Evolutionary conservation across 192 early-diverging fungal genomes (phyloP).

Genomic region (Glomus cerebriforme): DNA sequence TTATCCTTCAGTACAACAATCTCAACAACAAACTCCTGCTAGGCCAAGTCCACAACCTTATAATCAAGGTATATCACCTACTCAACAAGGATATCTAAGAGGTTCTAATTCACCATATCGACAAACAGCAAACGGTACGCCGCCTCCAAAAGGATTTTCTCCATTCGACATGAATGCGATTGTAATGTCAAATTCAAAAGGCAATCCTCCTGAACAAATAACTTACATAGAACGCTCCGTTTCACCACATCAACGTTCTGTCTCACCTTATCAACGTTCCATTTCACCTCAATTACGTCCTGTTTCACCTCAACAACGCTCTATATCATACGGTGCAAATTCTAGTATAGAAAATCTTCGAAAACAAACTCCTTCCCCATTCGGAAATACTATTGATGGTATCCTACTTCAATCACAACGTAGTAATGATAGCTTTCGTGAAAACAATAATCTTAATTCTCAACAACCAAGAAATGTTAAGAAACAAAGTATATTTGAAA

Average conservation of each 20-base stretch:
- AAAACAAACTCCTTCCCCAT: constrained; percentile 13
- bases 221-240: background rate
- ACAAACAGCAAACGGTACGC: too few relatives aligned
- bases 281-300: background rate
- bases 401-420: background rate
- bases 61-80: too few relatives aligned
- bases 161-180: background rate
- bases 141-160: background rate
- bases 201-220: constrained; percentile 1
- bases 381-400: background rate
- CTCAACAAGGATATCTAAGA: background rate
- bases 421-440: constrained; percentile 10
- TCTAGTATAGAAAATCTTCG: background rate
- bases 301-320: background rate
- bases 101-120: background rate
- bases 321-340: too few relatives aligned
- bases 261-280: background rate
- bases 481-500: background rate
- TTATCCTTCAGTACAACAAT: background rate
- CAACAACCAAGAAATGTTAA: background rate
- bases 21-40: background rate
- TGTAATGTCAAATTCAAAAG: background rate
- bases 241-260: background rate
- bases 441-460: background rate
- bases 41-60: background rate